Evolutionary conservation across 1,284 basidiomycete genomes (phyloP).

Genomic region (Phellinidium pouzarii): DNA sequence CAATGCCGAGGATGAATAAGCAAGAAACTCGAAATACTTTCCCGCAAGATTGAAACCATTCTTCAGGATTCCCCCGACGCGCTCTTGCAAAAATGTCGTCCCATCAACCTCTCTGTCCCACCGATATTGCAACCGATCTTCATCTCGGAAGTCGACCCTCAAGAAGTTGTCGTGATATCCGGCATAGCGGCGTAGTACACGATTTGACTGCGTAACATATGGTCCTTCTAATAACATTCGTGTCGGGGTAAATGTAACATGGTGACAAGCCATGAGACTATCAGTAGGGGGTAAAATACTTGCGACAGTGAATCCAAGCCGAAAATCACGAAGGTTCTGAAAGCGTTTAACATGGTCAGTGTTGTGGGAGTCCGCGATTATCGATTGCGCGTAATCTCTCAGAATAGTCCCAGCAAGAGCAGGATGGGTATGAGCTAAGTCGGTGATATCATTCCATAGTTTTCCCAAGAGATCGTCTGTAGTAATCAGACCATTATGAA

Average conservation of each 20-base stretch:
- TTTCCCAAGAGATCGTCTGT: constrained; percentile 44
- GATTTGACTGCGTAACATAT: constrained; percentile 59
- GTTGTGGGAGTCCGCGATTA: background rate
- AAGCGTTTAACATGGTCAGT: constrained; percentile 40
- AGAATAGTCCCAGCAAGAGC: constrained; percentile 40
- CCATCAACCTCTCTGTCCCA: constrained; percentile 63
- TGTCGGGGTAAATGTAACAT: constrained; percentile 67
- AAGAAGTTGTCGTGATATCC: constrained; percentile 61
- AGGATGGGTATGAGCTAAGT: constrained; percentile 31
- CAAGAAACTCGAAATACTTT: constrained; percentile 63
- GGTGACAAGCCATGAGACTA: constrained; percentile 45
- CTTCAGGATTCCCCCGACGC: constrained; percentile 60
- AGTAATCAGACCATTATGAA: constrained; percentile 52
- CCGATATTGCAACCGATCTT: constrained; percentile 61
- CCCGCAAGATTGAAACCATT: constrained; percentile 64
- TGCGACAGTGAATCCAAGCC: background rate
- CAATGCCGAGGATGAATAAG: constrained; percentile 66
- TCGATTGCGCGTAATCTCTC: constrained; percentile 40
- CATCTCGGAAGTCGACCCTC: constrained; percentile 73
- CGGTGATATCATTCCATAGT: constrained; percentile 37
- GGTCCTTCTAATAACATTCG: constrained; percentile 68
- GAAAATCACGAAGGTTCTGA: constrained; percentile 22
- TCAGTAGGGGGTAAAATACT: constrained; percentile 24
- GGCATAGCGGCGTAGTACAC: constrained; percentile 52
- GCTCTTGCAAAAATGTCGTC: constrained; percentile 44